Percentiles rank a stretch among this genome's conserved stretches.
Conservation (phyloP, 1,139 yeast genomes). For the Pichia sp. region DNA sequence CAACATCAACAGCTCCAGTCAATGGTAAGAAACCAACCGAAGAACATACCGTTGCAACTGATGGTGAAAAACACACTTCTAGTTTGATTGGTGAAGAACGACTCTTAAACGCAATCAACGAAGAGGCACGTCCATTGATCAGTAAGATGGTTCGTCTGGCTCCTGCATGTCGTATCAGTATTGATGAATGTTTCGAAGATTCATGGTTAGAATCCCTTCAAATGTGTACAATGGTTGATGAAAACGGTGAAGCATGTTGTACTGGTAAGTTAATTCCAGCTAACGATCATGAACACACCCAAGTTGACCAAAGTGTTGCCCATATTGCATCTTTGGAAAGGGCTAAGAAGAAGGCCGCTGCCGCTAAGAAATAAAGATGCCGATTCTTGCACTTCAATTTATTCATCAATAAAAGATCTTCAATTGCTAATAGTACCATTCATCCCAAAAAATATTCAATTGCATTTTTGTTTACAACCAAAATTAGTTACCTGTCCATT, state of each 20-base stretch:
- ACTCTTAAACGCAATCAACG: conserved; percentile 65
- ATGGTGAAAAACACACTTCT: conserved; percentile 44
- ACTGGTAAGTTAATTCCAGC: conserved; percentile 34
- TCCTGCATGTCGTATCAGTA: conserved; percentile 82
- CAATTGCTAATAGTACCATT: no score
- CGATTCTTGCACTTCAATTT: background rate
- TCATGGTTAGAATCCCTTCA: conserved; percentile 66
- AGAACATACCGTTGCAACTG: conserved; percentile 1
- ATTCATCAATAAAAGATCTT: no score
- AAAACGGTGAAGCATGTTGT: conserved; percentile 31
- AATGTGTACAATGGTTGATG: conserved; percentile 61
- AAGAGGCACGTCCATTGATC: conserved; percentile 62
- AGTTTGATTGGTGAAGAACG: conserved; percentile 69
- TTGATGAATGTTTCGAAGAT: conserved; percentile 81
- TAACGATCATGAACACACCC: conserved; percentile 73
- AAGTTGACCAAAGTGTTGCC: conserved; percentile 90
- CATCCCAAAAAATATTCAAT: no score
- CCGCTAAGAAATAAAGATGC: conserved; percentile 10
- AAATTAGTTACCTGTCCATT: no score
- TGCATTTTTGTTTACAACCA: no score
- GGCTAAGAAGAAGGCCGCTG: conserved; percentile 49
- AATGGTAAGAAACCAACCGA: conserved; percentile 7
- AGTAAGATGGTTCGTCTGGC: conserved; percentile 78
- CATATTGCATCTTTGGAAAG: conserved; percentile 93
- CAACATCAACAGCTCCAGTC: background rate